phyloP scores from a whole-genome alignment of 495 filamentous ascomycete genomes.

The Glarea lozoyensis region DNA sequence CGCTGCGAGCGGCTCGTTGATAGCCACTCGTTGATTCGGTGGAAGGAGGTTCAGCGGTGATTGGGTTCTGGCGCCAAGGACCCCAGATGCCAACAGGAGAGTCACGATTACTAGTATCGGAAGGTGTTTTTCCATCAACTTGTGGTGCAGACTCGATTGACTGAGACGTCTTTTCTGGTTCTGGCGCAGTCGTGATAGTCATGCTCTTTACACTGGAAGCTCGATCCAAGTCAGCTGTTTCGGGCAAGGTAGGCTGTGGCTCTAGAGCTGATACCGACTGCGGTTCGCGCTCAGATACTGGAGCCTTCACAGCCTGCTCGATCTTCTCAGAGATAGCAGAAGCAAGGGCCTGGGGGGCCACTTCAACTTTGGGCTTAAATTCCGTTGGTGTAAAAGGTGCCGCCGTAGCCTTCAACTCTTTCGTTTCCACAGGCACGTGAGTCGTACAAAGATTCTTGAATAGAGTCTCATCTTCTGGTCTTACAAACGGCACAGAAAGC shows the following conservation, averaged over 20 bases:
- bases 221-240: slow-evolving; percentile 4
- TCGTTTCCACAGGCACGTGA: slow-evolving; percentile 37
- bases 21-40: slow-evolving; percentile 37
- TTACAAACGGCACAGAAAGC: slow-evolving; percentile 83
- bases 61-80: slow-evolving; percentile 57
- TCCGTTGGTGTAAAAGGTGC: slow-evolving; percentile 16
- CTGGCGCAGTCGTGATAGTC: slow-evolving; percentile 23
- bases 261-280: background rate
- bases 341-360: slow-evolving; percentile 4
- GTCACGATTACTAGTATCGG: slow-evolving; percentile 31
- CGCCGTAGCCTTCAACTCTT: slow-evolving; percentile 40
- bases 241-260: slow-evolving; percentile 8
- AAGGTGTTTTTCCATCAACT: slow-evolving; percentile 23
- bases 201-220: slow-evolving; percentile 23
- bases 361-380: slow-evolving; percentile 10
- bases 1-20: slow-evolving; percentile 40
- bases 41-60: slow-evolving; percentile 5
- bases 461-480: slow-evolving; percentile 76
- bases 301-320: background rate
- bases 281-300: slow-evolving; percentile 1
- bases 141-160: slow-evolving; percentile 25
- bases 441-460: slow-evolving; percentile 69
- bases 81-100: slow-evolving; percentile 48
- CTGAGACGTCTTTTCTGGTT: slow-evolving; percentile 22
- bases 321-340: slow-evolving; percentile 2